These are phyloP conservation scores for Eimeria praecox DNA, from an alignment of 169 alveolate genomes.

Conservation along the genomic window DNA sequence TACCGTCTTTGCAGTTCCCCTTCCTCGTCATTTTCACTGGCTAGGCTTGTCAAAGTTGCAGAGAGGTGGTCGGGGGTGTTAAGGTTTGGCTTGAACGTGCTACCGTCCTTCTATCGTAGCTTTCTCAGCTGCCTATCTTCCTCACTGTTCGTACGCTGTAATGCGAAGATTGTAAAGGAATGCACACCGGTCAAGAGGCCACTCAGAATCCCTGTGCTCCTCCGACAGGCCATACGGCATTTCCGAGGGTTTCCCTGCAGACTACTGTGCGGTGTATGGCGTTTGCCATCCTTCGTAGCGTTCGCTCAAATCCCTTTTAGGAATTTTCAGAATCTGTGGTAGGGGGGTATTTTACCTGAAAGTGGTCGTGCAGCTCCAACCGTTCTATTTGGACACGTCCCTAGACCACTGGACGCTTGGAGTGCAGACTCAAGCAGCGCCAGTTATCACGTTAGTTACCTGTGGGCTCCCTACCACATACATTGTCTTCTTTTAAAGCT, in stretches of 20 bases:
- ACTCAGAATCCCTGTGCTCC: neutral
- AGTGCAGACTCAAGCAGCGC: neutral
- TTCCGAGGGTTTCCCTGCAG: neutral
- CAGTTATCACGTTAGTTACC: neutral
- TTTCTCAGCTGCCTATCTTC: neutral
- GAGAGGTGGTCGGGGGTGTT: neutral
- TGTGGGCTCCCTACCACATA: neutral
- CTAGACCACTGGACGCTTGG: neutral
- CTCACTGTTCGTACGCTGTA: neutral
- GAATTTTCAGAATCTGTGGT: neutral
- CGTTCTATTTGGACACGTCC: neutral
- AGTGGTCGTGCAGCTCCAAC: neutral
- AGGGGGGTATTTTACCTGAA: neutral
- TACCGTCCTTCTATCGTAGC: neutral
- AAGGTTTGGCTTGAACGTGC: too few species aligned
- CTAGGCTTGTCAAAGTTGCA: neutral
- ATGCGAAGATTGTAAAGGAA: neutral
- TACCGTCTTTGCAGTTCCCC: neutral
- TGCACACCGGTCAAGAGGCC: neutral
- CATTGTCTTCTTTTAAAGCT: neutral
- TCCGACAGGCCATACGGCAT: too few species aligned
- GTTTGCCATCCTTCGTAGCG: neutral
- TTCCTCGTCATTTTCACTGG: conserved; percentile 1
- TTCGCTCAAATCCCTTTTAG: neutral
- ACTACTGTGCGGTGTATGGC: neutral